phyloP scores from a whole-genome alignment of 345 rosid genomes.

The Arabidopsis suecica region DNA sequence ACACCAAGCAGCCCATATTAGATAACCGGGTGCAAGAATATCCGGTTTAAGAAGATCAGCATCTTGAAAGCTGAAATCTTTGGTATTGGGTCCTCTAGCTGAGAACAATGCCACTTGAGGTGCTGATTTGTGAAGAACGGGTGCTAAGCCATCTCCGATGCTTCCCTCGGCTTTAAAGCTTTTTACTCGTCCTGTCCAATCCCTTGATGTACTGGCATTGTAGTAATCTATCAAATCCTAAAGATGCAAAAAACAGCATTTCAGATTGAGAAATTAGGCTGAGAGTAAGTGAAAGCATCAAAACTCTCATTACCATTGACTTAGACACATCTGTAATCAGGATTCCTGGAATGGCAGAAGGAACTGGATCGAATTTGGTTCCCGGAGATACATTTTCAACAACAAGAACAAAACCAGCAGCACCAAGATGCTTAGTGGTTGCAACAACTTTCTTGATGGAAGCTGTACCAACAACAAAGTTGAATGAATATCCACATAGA shows the following conservation, averaged over 20 bases:
- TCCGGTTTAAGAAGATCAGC: constrained; percentile 99
- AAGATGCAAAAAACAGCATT: constrained; percentile 1
- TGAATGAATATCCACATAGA: constrained; percentile 99
- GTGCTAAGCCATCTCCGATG: constrained; percentile 93
- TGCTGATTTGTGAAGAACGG: constrained; percentile 91
- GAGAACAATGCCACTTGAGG: constrained; percentile 98
- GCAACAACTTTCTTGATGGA: constrained; percentile 93
- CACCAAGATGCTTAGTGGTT: constrained; percentile 87
- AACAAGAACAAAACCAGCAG: constrained; percentile 95
- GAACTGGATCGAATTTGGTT: constrained; percentile 95
- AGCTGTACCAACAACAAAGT: constrained; percentile 92
- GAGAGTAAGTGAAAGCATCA: constrained; percentile 23
- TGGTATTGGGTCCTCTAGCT: constrained; percentile 97
- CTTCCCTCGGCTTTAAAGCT: constrained; percentile 87
- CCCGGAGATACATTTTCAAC: constrained; percentile 98
- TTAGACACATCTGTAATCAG: constrained; percentile 78
- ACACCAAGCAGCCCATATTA: constrained; percentile 99
- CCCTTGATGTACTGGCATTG: constrained; percentile 82
- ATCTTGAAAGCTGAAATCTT: constrained; percentile 92
- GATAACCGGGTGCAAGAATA: constrained; percentile 95
- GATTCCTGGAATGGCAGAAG: constrained; percentile 85
- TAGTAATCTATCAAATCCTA: constrained; percentile 97
- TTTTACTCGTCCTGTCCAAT: constrained; percentile 97
- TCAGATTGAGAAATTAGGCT: constrained; percentile 12
- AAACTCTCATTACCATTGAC: constrained; percentile 68